Evolutionary conservation across 2,329 filamentous ascomycete genomes (phyloP).

Genomic region (Aspergillus eucalypticola): DNA sequence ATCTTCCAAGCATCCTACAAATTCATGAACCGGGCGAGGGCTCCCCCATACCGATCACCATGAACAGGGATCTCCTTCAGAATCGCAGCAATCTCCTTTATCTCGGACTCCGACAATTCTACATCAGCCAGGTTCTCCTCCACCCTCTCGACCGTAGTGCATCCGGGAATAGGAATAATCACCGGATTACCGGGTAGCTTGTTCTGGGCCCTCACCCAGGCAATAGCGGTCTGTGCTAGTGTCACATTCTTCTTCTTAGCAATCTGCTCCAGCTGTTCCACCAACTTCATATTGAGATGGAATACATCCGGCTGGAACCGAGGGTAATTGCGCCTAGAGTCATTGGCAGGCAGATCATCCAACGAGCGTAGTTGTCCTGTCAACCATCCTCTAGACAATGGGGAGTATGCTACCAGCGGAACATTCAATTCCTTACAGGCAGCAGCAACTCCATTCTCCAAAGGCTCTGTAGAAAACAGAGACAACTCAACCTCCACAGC

Average conservation of each 20-base stretch:
- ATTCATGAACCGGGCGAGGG: neutral
- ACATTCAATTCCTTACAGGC: conserved; percentile 66
- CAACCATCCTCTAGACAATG: conserved; percentile 63
- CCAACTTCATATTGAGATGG: conserved; percentile 64
- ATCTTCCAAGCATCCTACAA: neutral
- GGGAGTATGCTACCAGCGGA: conserved; percentile 71
- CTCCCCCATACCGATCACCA: conserved; percentile 9
- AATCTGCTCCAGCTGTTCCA: conserved; percentile 57
- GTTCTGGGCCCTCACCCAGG: conserved; percentile 59
- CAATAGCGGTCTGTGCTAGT: conserved; percentile 64
- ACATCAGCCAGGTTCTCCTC: conserved; percentile 33
- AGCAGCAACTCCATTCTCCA: conserved; percentile 45
- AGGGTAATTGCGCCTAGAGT: conserved; percentile 51
- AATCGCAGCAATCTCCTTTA: conserved; percentile 26
- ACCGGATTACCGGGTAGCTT: conserved; percentile 54
- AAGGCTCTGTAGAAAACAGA: conserved; percentile 10
- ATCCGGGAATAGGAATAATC: conserved; percentile 35
- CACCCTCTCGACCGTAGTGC: conserved; percentile 27
- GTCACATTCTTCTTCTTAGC: conserved; percentile 63
- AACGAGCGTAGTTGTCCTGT: conserved; percentile 53
- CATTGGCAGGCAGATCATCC: conserved; percentile 56
- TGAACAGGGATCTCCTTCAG: neutral
- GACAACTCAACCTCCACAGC: conserved; percentile 9
- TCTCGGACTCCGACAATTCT: conserved; percentile 29
- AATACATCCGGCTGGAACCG: conserved; percentile 66